Conservation (phyloP, 768 basidiomycete genomes). For the Imleria badia region DNA sequence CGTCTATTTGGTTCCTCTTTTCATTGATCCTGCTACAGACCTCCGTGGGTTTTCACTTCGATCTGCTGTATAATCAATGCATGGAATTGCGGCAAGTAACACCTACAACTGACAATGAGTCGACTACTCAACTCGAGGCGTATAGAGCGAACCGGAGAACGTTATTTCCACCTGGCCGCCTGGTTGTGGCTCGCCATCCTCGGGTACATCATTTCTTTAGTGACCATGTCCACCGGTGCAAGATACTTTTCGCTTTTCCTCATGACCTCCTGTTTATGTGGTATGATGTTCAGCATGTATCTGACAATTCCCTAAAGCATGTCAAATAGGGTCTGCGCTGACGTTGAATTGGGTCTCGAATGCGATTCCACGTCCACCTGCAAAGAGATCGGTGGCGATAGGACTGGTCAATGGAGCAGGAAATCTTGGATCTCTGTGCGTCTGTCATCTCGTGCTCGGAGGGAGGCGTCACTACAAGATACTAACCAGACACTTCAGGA, state of each 20-base stretch:
- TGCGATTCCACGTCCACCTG: slow-evolving; percentile 57
- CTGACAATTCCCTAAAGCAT: background rate
- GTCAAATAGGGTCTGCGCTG: slow-evolving; percentile 38
- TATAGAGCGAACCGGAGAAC: slow-evolving; percentile 58
- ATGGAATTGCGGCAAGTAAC: slow-evolving; percentile 46
- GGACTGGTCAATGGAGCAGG: slow-evolving; percentile 63
- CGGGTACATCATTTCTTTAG: slow-evolving; percentile 58
- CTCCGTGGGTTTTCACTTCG: slow-evolving; percentile 61
- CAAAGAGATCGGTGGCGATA: slow-evolving; percentile 51
- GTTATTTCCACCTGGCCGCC: slow-evolving; percentile 57
- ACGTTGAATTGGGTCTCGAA: slow-evolving; percentile 64
- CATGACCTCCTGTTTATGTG: slow-evolving; percentile 55
- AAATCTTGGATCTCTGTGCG: slow-evolving; percentile 59
- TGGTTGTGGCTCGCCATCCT: slow-evolving; percentile 61
- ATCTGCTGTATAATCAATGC: slow-evolving; percentile 50
- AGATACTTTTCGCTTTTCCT: slow-evolving; percentile 64
- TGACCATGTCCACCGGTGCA: slow-evolving; percentile 48
- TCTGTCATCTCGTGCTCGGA: background rate
- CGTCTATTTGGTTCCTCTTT: background rate
- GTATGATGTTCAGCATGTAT: slow-evolving; percentile 15
- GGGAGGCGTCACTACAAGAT: too few relatives aligned
- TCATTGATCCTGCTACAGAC: slow-evolving; percentile 34
- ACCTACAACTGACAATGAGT: background rate
- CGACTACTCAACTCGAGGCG: background rate
- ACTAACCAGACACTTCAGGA: too few relatives aligned